Conservation (phyloP, 257 asterid genomes). For the Jasminum sambac region DNA sequence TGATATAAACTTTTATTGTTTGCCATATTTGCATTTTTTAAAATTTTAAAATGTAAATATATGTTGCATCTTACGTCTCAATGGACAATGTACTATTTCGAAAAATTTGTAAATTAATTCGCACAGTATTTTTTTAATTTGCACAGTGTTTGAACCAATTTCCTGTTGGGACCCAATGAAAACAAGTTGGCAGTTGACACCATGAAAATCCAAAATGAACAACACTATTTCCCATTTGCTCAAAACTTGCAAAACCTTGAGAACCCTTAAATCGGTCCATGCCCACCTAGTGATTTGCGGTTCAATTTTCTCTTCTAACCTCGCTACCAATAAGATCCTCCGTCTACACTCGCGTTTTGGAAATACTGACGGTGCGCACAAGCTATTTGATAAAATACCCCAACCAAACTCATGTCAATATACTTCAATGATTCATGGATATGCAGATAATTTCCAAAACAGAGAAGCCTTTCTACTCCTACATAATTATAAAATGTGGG, state of each 20-base stretch:
- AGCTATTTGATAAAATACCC: conserved; percentile 27
- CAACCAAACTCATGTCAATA: conserved; percentile 19
- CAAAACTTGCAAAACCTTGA: conserved; percentile 19
- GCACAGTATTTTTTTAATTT: too few species aligned
- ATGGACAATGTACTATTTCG: neutral
- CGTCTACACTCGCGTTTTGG: neutral
- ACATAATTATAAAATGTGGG: conserved; percentile 11
- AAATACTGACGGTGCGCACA: conserved; percentile 1
- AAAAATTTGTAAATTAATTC: neutral
- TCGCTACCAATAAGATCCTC: conserved; percentile 9
- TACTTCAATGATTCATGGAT: conserved; percentile 30
- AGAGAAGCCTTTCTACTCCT: conserved; percentile 23
- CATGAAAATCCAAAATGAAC: conserved; percentile 20
- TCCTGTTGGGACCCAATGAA: neutral
- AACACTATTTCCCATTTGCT: conserved; percentile 13
- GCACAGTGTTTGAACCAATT: neutral
- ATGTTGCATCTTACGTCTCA: too few species aligned
- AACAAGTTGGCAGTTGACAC: conserved; percentile 8
- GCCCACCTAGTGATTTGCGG: conserved; percentile 5
- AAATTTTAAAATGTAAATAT: too few species aligned
- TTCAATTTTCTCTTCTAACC: conserved; percentile 18
- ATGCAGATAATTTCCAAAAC: conserved; percentile 23
- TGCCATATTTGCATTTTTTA: too few species aligned
- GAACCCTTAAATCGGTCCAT: conserved; percentile 10
- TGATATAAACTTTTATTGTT: too few species aligned